These are phyloP conservation scores for Kwoniella shivajii DNA, from an alignment of 1,284 basidiomycete genomes.

Conservation along the genomic window DNA sequence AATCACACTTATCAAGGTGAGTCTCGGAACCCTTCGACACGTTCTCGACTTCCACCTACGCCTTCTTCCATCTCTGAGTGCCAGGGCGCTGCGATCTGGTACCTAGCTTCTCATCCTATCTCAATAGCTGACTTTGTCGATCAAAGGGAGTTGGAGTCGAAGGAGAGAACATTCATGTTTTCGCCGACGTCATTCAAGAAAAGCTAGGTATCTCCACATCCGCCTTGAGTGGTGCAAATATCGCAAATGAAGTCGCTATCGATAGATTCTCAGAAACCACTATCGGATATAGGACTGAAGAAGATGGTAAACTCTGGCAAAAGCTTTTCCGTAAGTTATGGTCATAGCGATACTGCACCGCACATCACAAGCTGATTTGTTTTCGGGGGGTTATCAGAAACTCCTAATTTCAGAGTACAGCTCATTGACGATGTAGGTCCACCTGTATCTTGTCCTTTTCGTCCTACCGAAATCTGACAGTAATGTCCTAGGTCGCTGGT, in stretches of 20 bases:
- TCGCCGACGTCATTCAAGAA: slow-evolving; percentile 61
- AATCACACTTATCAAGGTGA: slow-evolving; percentile 58
- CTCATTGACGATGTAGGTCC: slow-evolving; percentile 58
- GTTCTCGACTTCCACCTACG: not conserved
- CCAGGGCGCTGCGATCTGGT: too few species aligned
- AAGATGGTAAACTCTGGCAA: slow-evolving; percentile 57
- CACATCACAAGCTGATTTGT: slow-evolving; percentile 13
- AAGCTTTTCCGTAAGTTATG: slow-evolving; percentile 54
- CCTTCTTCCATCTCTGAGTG: too few species aligned
- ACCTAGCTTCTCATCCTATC: too few species aligned
- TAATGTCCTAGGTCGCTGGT: slow-evolving; percentile 54
- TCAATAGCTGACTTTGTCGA: too few species aligned
- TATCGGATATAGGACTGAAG: slow-evolving; percentile 58
- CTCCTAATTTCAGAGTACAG: slow-evolving; percentile 59
- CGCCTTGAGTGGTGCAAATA: slow-evolving; percentile 64
- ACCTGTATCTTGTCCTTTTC: not conserved
- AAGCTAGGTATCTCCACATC: slow-evolving; percentile 60
- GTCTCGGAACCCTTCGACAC: not conserved
- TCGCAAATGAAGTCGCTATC: slow-evolving; percentile 61
- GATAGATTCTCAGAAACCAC: slow-evolving; percentile 61
- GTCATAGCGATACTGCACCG: not conserved
- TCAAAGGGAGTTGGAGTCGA: slow-evolving; percentile 58
- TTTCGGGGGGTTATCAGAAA: slow-evolving; percentile 35
- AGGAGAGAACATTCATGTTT: slow-evolving; percentile 60
- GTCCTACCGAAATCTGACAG: not conserved